Evolutionary conservation across 2,329 filamentous ascomycete species (phyloP), one percentile per base, ranked within the genome.

Genomic region (Aaosphaeria pasadenensis): DNA sequence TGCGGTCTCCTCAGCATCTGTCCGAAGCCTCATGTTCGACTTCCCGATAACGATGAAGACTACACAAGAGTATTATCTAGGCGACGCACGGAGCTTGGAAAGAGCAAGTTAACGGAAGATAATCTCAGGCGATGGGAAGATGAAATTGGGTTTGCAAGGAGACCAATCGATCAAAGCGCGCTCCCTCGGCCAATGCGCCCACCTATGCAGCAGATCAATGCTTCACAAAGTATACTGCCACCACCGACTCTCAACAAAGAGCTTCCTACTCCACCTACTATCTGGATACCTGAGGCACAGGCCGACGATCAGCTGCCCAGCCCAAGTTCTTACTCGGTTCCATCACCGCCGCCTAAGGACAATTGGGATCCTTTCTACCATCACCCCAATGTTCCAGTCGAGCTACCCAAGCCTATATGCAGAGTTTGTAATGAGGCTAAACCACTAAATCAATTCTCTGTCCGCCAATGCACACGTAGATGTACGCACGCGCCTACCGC

Each of bases 401-500:
- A 36, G 7, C 33, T 36, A 9, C 9, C 7, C 7, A 36, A 9
- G 33, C n/a, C 33, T 36, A 9, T 58, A 1, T 68, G 65, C 45
- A 54, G 57, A 29, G 49, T 66, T 2, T 68, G 65, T 51, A 62
- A 62, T 39, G 56, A 56, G 6, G 45, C 50, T 0, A 58, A 57
- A 39, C 54, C 55, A 4, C 47, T 53, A 1, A 49, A 50, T 1
- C 52, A 58, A 5, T 67, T 66, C 31, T 56, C 56, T 4, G 49
- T 44, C 11, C 55, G 59, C 30, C 51, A 54, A 4, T 59, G 62
- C 1, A 62, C 61, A 7, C 45, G 42, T 1, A 57, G 55, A 13
- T 69, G 65, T 39, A 53, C 53, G 54, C 65, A 69, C 42, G 54
- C 60, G n/a, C 53, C 60, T 29, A 54, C 62, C 5, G 61, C 60